Conservation (phyloP, 108 stramenopile genomes). For the Cyclostephanos tholiformis region DNA sequence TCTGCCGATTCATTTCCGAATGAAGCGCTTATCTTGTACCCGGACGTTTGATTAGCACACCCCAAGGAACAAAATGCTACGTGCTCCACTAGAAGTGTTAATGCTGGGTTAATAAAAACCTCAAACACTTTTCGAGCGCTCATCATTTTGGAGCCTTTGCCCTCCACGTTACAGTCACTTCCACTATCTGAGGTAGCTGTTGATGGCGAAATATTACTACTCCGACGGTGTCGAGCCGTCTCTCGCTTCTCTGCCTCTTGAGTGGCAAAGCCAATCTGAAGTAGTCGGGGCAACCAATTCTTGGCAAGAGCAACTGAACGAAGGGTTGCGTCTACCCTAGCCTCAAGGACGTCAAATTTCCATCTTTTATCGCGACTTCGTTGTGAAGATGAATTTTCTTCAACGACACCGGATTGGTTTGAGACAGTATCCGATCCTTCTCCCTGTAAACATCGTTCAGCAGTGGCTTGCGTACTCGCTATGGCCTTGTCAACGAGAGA, state of each 20-base stretch:
- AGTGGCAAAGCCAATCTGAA: constrained; percentile 78
- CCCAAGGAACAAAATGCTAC: constrained; percentile 84
- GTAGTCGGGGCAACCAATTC: constrained; percentile 76
- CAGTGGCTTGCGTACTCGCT: constrained; percentile 57
- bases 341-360: constrained; percentile 87
- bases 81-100: constrained; percentile 73
- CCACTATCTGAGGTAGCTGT: constrained; percentile 7
- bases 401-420: constrained; percentile 11
- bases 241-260: constrained; percentile 84
- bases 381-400: constrained; percentile 40
- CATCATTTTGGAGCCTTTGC: constrained; percentile 28
- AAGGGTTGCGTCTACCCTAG: constrained; percentile 72
- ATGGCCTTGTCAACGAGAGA: constrained; percentile 65
- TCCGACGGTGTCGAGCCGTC: constrained; percentile 56
- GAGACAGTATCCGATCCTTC: constrained; percentile 50
- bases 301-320: constrained; percentile 69
- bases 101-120: constrained; percentile 64
- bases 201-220: background rate
- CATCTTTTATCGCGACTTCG: constrained; percentile 69
- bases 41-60: constrained; percentile 67
- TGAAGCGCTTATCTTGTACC: constrained; percentile 61
- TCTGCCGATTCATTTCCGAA: constrained; percentile 76
- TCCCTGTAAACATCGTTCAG: constrained; percentile 65
- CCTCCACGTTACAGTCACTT: constrained; percentile 9
- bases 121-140: constrained; percentile 75